Evolutionary conservation across 495 filamentous ascomycete genomes (phyloP).

Genomic region (Neurospora sp.): DNA sequence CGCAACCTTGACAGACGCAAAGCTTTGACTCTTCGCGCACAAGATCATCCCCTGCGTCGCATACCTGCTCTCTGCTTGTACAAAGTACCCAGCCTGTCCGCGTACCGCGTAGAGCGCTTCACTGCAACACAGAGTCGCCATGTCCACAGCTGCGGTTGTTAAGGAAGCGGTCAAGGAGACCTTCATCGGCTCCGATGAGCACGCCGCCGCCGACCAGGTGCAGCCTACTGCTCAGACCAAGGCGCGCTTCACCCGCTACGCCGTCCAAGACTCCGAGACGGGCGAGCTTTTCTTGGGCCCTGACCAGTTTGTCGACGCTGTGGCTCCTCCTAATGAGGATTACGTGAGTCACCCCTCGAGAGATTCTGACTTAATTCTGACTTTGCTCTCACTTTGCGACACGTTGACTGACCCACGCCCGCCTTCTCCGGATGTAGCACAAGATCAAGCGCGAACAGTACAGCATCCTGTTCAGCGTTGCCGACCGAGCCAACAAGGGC

Average conservation of each 20-base stretch:
- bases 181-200: constrained; percentile 55
- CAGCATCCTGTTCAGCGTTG: constrained; percentile 80
- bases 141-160: constrained; percentile 36
- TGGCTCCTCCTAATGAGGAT: constrained; percentile 80
- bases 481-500: constrained; percentile 64
- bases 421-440: constrained; percentile 46
- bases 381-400: constrained; percentile 11
- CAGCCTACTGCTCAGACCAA: constrained; percentile 60
- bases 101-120: not conserved
- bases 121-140: constrained; percentile 10
- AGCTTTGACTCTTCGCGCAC: not conserved
- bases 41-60: not conserved
- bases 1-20: not conserved
- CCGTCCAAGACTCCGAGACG: constrained; percentile 59
- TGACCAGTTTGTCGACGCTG: constrained; percentile 78
- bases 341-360: constrained; percentile 55
- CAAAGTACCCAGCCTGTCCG: not conserved
- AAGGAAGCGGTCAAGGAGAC: constrained; percentile 69
- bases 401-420: constrained; percentile 10
- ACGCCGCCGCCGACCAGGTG: constrained; percentile 21
- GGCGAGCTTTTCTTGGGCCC: constrained; percentile 73
- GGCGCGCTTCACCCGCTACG: constrained; percentile 65
- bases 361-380: not conserved
- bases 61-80: not conserved
- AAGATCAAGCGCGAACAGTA: constrained; percentile 96